Conservation (phyloP, 768 basidiomycete species). For the Mycena polygramma region DNA sequence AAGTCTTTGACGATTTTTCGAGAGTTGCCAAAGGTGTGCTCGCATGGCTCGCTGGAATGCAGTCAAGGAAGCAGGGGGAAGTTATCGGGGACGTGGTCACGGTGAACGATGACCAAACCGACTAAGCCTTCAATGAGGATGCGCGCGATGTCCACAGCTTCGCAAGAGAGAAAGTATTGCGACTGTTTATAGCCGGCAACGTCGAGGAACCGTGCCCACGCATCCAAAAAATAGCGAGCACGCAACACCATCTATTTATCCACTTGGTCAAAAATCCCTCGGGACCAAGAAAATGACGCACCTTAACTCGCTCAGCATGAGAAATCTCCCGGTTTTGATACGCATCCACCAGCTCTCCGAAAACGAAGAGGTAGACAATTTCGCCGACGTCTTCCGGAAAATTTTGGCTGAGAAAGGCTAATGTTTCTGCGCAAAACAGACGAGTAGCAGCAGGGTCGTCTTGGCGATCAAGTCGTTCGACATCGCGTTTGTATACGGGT, state of each 20-base stretch:
- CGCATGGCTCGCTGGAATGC: constrained; percentile 48
- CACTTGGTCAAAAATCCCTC: constrained; percentile 23
- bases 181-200: constrained; percentile 34
- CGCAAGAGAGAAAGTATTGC: constrained; percentile 48
- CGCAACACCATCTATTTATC: constrained; percentile 42
- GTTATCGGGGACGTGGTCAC: constrained; percentile 42
- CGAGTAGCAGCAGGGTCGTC: constrained; percentile 59
- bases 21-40: constrained; percentile 50
- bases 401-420: constrained; percentile 37
- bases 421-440: constrained; percentile 49
- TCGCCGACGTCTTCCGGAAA: constrained; percentile 42
- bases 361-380: constrained; percentile 51
- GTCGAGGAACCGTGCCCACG: constrained; percentile 43
- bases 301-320: constrained; percentile 42
- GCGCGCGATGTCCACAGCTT: constrained; percentile 48
- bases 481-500: constrained; percentile 45
- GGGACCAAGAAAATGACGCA: constrained; percentile 53
- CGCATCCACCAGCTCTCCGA: constrained; percentile 54
- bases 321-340: constrained; percentile 50
- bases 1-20: constrained; percentile 52
- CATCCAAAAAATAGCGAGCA: constrained; percentile 46
- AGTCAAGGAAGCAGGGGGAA: constrained; percentile 53
- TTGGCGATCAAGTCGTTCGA: constrained; percentile 56
- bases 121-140: constrained; percentile 50
- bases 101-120: constrained; percentile 47